These are phyloP conservation scores for Puya raimondii DNA, from an alignment of 176 grass and related monocot species.

Conservation along the genomic window DNA sequence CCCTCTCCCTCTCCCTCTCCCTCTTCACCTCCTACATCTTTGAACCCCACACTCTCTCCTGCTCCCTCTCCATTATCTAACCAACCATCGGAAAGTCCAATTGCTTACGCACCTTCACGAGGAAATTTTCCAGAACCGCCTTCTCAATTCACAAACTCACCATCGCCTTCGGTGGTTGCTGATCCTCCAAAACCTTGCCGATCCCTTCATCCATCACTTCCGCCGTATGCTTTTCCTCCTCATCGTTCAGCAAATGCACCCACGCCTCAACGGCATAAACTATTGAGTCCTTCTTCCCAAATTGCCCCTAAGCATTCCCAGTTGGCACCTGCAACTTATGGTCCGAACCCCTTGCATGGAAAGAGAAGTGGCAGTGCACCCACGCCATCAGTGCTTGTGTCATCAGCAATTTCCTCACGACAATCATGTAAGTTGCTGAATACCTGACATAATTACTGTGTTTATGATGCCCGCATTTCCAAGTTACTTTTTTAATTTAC, in stretches of 20 bases:
- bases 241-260: slow-evolving; percentile 7
- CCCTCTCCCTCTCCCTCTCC: slow-evolving; percentile 25
- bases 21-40: slow-evolving; percentile 25
- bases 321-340: slow-evolving; percentile 9
- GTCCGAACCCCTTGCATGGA: slow-evolving; percentile 17
- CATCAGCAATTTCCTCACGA: neutral
- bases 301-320: slow-evolving; percentile 33
- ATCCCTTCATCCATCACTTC: slow-evolving; percentile 7
- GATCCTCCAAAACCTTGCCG: slow-evolving; percentile 7
- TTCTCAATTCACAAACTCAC: slow-evolving; percentile 10
- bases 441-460: slow-evolving; percentile 5
- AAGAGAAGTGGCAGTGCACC: slow-evolving; percentile 18
- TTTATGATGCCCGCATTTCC: neutral
- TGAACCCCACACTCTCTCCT: slow-evolving; percentile 20
- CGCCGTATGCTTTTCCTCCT: neutral
- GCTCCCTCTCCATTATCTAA: slow-evolving; percentile 19
- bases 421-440: slow-evolving; percentile 40
- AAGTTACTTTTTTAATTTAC: neutral
- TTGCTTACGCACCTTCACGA: slow-evolving; percentile 33
- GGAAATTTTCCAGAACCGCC: slow-evolving; percentile 19
- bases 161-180: slow-evolving; percentile 11
- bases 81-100: slow-evolving; percentile 20
- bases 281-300: slow-evolving; percentile 31
- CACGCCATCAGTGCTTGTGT: slow-evolving; percentile 1
- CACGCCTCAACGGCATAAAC: slow-evolving; percentile 12